Percentiles rank a stretch among this genome's conserved stretches.
phyloP scores from a whole-genome alignment of 805 yeast genomes.

The Sungouiella blattae region DNA sequence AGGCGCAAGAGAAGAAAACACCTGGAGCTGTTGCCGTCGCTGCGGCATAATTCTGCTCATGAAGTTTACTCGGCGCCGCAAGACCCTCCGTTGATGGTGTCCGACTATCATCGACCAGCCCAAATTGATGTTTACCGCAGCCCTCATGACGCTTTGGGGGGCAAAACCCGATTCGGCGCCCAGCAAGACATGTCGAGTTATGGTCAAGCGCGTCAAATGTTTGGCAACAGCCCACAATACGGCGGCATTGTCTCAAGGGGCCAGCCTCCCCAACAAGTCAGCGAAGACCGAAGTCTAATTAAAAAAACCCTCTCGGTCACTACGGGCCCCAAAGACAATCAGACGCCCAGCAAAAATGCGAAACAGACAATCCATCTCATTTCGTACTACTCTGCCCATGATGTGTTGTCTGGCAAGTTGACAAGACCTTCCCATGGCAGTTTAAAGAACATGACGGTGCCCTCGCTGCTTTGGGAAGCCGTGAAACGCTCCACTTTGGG shows the following conservation, averaged over 20 bases:
- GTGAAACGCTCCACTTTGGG: constrained; percentile 59
- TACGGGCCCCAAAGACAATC: too few relatives aligned
- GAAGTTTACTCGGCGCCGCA: neutral
- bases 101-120: too few relatives aligned
- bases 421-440: constrained; percentile 55
- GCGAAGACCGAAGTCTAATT: constrained; percentile 69
- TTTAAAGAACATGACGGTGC: constrained; percentile 48
- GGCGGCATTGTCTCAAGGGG: neutral
- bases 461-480: constrained; percentile 50
- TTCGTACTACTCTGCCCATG: constrained; percentile 74
- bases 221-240: too few relatives aligned
- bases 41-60: too few relatives aligned
- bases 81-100: too few relatives aligned
- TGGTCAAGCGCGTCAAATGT: too few relatives aligned
- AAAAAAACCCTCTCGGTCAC: constrained; percentile 78
- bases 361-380: constrained; percentile 65
- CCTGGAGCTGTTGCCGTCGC: neutral
- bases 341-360: constrained; percentile 16
- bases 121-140: too few relatives aligned
- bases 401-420: constrained; percentile 59
- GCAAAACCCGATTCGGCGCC: too few relatives aligned
- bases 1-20: constrained; percentile 37
- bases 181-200: neutral
- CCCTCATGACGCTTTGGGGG: too few relatives aligned
- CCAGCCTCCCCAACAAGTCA: constrained; percentile 43